A percentile compares a stretch with the other conserved stretches of the same genome.
phyloP scores from a whole-genome alignment of 345 rosid genomes.

The Citrus unshiu region DNA sequence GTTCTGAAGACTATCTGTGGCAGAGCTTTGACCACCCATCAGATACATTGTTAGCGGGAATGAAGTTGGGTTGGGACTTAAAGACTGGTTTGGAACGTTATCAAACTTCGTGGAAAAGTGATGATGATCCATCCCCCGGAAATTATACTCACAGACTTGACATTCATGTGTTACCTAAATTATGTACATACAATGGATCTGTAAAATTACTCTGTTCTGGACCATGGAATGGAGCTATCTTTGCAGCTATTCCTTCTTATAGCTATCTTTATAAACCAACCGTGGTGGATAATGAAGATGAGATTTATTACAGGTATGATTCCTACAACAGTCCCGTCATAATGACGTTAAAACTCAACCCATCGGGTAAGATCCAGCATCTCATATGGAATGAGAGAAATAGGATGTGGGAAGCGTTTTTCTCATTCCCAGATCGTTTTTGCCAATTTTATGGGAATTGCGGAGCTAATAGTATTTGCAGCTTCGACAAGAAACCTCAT shows the following conservation, averaged over 20 bases:
- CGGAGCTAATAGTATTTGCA: conserved; percentile 24
- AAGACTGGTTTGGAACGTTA: conserved; percentile 5
- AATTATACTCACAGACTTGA: background rate
- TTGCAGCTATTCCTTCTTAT: conserved; percentile 21
- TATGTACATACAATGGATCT: conserved; percentile 2
- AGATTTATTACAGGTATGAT: conserved; percentile 17
- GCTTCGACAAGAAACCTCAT: conserved; percentile 16
- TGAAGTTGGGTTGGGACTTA: conserved; percentile 3
- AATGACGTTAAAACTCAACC: background rate
- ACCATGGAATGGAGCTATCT: conserved; percentile 37
- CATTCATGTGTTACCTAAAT: conserved; percentile 17
- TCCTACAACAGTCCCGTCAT: background rate
- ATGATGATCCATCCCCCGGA: conserved; percentile 16
- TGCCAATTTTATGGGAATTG: conserved; percentile 20
- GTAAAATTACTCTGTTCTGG: background rate
- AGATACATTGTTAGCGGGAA: conserved; percentile 15
- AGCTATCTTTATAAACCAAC: background rate
- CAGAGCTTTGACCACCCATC: conserved; percentile 23
- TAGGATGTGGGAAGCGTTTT: background rate
- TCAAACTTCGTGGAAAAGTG: conserved; percentile 17
- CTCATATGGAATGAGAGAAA: conserved; percentile 19
- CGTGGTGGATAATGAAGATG: conserved; percentile 5
- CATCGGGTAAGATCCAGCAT: background rate
- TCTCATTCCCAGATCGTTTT: conserved; percentile 19
- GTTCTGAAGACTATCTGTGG: conserved; percentile 7